Conservation (phyloP, 2,329 filamentous ascomycete species). For the Alternaria longipes region DNA sequence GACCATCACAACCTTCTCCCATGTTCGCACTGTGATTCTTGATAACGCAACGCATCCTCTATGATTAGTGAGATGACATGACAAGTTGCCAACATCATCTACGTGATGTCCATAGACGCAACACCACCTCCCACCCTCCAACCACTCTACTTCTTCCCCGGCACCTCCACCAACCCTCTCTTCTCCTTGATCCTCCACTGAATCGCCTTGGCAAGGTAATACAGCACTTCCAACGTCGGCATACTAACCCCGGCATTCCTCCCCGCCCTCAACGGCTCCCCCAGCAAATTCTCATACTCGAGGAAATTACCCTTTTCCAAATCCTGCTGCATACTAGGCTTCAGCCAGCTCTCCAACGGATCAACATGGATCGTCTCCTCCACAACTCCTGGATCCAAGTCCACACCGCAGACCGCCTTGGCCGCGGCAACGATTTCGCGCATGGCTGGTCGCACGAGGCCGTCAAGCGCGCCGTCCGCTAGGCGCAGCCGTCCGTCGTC, state of each 20-base stretch:
- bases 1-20: neutral
- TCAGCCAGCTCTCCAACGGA: slow-evolving; percentile 59
- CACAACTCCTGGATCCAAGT: slow-evolving; percentile 56
- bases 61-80: too few relatives aligned
- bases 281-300: slow-evolving; percentile 66
- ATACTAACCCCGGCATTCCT: slow-evolving; percentile 59
- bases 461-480: slow-evolving; percentile 56
- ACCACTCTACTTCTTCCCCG: slow-evolving; percentile 11
- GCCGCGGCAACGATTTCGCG: slow-evolving; percentile 59
- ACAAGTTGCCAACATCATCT: neutral
- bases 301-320: slow-evolving; percentile 64
- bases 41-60: too few relatives aligned
- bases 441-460: slow-evolving; percentile 64
- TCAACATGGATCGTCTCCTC: slow-evolving; percentile 60
- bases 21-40: too few relatives aligned
- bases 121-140: neutral
- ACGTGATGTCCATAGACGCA: neutral
- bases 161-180: slow-evolving; percentile 52
- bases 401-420: slow-evolving; percentile 55
- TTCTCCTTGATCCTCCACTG: slow-evolving; percentile 60
- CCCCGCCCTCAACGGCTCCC: slow-evolving; percentile 65
- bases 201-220: slow-evolving; percentile 58
- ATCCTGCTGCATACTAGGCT: slow-evolving; percentile 66
- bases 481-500: slow-evolving; percentile 63
- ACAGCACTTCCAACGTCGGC: slow-evolving; percentile 61